Percentiles rank a stretch among this genome's conserved stretches.
Conservation (phyloP, 1,284 basidiomycete genomes). For the Thelephora terrestris region DNA sequence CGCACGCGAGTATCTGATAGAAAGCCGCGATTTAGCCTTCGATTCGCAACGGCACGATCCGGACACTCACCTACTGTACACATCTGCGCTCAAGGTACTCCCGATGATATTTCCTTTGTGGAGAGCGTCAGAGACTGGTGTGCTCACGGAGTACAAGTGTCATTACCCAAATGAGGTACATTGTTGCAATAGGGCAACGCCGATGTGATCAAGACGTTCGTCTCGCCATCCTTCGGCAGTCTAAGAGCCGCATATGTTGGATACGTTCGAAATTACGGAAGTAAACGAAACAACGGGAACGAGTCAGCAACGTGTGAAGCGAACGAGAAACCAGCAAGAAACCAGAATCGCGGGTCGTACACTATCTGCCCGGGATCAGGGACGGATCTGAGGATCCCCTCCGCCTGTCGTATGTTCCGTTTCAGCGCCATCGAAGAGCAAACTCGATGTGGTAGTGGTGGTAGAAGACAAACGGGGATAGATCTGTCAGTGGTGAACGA, state of each 20-base stretch:
- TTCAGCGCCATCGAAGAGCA: constrained; percentile 31
- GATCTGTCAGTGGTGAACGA: background rate
- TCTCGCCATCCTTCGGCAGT: constrained; percentile 76
- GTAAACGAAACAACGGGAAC: background rate
- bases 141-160: constrained; percentile 7
- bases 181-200: constrained; percentile 99
- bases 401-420: constrained; percentile 54
- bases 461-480: background rate
- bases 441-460: background rate
- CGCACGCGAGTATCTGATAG: constrained; percentile 14
- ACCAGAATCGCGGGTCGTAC: constrained; percentile 13
- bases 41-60: background rate
- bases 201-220: constrained; percentile 89
- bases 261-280: no score
- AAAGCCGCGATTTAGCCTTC: background rate
- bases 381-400: constrained; percentile 47
- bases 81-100: constrained; percentile 91
- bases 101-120: constrained; percentile 91
- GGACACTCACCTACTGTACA: constrained; percentile 78
- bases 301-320: background rate
- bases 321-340: background rate
- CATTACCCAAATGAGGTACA: constrained; percentile 89
- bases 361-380: constrained; percentile 26
- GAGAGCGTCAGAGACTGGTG: constrained; percentile 1
- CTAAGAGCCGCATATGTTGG: constrained; percentile 28